phyloP scores from a whole-genome alignment of 148 eudicot genomes.

The Arctostaphylos glauca region DNA sequence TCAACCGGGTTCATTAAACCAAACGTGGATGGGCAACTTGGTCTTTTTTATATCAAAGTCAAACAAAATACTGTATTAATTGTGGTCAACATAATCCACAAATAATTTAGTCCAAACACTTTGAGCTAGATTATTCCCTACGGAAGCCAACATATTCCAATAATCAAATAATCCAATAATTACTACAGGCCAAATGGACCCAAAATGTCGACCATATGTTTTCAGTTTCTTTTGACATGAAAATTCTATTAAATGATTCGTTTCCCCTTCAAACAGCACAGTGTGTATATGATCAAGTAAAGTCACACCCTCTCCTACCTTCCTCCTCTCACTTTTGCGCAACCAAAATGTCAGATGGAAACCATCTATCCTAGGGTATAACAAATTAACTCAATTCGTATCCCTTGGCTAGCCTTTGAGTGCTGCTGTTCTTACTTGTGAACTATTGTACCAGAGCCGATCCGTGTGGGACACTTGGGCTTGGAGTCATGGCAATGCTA shows the following conservation, averaged over 20 bases:
- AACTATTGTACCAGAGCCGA: neutral
- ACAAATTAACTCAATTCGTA: neutral
- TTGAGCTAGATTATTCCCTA: too few relatives aligned
- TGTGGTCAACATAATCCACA: too few relatives aligned
- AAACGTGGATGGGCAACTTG: too few relatives aligned
- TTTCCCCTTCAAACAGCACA: neutral
- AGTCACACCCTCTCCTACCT: neutral
- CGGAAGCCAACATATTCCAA: too few relatives aligned
- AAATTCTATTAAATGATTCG: neutral
- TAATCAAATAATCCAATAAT: too few relatives aligned
- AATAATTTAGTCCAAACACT: too few relatives aligned
- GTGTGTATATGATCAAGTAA: neutral
- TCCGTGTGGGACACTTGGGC: neutral
- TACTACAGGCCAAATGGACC: too few relatives aligned
- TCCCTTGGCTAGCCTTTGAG: neutral
- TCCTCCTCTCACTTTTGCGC: neutral
- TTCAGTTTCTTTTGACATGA: neutral
- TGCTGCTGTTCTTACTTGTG: neutral
- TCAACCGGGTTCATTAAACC: too few relatives aligned
- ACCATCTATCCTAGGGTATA: neutral
- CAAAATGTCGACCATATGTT: neutral
- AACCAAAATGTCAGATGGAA: neutral
- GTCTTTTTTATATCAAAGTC: too few relatives aligned
- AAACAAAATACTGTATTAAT: too few relatives aligned
- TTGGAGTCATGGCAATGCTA: neutral